These are phyloP conservation scores for Phaeosphaeria sp. DNA, from an alignment of 2,329 filamentous ascomycete genomes.

Conservation along the genomic window DNA sequence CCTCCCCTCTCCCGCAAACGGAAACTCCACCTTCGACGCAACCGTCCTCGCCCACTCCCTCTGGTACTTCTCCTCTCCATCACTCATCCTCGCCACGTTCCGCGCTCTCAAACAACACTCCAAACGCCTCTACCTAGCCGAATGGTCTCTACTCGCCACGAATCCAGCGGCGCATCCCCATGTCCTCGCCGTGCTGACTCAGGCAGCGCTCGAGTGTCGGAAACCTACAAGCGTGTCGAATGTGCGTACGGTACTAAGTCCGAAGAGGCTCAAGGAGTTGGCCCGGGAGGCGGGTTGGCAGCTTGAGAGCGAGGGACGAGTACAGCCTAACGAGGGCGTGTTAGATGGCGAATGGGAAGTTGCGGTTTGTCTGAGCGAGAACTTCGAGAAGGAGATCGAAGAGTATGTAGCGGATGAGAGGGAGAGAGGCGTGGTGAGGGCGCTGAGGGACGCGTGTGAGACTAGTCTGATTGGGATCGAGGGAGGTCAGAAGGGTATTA, in stretches of 20 bases:
- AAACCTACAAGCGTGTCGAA: constrained; percentile 52
- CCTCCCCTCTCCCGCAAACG: constrained; percentile 9
- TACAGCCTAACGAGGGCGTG: constrained; percentile 50
- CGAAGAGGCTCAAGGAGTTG: constrained; percentile 48
- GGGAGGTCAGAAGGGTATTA: constrained; percentile 20
- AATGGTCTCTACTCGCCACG: constrained; percentile 55
- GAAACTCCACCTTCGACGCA: constrained; percentile 49
- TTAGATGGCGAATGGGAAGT: constrained; percentile 54
- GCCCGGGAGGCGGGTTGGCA: constrained; percentile 49
- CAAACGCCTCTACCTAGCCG: constrained; percentile 53
- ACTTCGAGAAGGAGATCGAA: constrained; percentile 21
- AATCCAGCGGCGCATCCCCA: constrained; percentile 54
- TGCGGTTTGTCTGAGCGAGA: constrained; percentile 17
- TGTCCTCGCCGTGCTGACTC: constrained; percentile 59
- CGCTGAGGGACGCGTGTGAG: constrained; percentile 26
- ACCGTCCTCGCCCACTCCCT: constrained; percentile 60
- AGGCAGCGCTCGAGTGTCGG: constrained; percentile 54
- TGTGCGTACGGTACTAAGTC: constrained; percentile 56
- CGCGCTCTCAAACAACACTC: constrained; percentile 43
- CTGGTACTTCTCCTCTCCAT: constrained; percentile 60
- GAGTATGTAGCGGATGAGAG: constrained; percentile 20
- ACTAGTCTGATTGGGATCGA: constrained; percentile 20
- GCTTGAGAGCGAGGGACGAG: constrained; percentile 44
- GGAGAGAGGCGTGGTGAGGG: constrained; percentile 18
- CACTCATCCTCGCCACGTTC: constrained; percentile 48